These are phyloP conservation scores for Trypanosoma scelopori DNA, from an alignment of 208 protist genomes.

Conservation along the genomic window DNA sequence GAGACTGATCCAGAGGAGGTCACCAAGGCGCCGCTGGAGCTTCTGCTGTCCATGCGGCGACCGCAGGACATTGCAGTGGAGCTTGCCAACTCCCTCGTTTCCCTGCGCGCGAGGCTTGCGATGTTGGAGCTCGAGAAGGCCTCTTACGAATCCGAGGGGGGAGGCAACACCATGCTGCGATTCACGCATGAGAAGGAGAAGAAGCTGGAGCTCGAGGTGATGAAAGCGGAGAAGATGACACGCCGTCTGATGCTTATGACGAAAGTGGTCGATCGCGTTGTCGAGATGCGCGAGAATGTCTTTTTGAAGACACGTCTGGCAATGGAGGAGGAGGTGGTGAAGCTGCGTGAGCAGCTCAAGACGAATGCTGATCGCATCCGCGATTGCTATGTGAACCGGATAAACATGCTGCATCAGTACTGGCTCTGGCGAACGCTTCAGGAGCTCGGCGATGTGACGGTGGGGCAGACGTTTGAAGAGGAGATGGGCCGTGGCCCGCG, in stretches of 20 bases:
- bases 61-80: slow-evolving; percentile 55
- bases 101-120: slow-evolving; percentile 48
- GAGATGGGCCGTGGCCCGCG: slow-evolving; percentile 79
- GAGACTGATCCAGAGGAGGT: slow-evolving; percentile 2
- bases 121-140: slow-evolving; percentile 46
- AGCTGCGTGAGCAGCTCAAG: slow-evolving; percentile 32
- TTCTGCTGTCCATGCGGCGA: slow-evolving; percentile 23
- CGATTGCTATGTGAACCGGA: slow-evolving; percentile 64
- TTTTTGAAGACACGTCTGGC: slow-evolving; percentile 22
- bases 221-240: slow-evolving; percentile 45
- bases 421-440: slow-evolving; percentile 86
- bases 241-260: slow-evolving; percentile 52
- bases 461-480: slow-evolving; percentile 75
- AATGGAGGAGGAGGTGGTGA: slow-evolving; percentile 50
- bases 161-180: slow-evolving; percentile 23
- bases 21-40: neutral
- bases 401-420: slow-evolving; percentile 81
- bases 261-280: slow-evolving; percentile 48
- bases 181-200: slow-evolving; percentile 51
- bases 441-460: slow-evolving; percentile 73
- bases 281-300: slow-evolving; percentile 33
- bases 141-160: slow-evolving; percentile 14
- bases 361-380: slow-evolving; percentile 54
- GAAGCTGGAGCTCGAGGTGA: slow-evolving; percentile 60
- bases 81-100: slow-evolving; percentile 48